Evolutionary conservation across 2,329 filamentous ascomycete species (phyloP).

Genomic region (Hymenoscyphus fraxineus): DNA sequence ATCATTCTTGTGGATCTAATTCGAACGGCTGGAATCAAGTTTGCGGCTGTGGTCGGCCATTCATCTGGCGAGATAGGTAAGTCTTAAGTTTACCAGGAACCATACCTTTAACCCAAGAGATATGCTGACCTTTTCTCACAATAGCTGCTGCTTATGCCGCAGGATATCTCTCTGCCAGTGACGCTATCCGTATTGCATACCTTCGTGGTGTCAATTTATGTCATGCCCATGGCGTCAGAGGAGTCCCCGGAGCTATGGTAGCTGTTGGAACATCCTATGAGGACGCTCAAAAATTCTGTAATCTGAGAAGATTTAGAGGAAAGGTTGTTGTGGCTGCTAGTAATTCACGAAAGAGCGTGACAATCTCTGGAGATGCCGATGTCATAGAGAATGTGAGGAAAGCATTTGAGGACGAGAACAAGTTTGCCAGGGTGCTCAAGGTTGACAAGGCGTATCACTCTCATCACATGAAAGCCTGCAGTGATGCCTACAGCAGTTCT

Average conservation of each 20-base stretch:
- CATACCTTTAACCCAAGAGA: too few relatives aligned
- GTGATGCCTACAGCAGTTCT: conserved; percentile 13
- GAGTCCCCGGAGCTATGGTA: conserved; percentile 19
- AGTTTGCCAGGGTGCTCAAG: conserved; percentile 22
- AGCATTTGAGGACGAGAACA: neutral
- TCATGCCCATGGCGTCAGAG: neutral
- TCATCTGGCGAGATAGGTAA: conserved; percentile 44
- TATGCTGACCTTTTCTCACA: neutral
- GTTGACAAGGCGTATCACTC: conserved; percentile 30
- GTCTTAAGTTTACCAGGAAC: too few relatives aligned
- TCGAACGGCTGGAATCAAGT: conserved; percentile 39
- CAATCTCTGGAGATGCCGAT: conserved; percentile 24
- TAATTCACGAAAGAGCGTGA: conserved; percentile 25
- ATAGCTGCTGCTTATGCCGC: conserved; percentile 44
- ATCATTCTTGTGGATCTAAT: conserved; percentile 43
- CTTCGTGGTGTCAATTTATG: conserved; percentile 31
- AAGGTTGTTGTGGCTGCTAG: conserved; percentile 29
- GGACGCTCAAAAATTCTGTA: neutral
- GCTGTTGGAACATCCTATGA: conserved; percentile 16
- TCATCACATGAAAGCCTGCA: conserved; percentile 29
- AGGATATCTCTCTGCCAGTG: conserved; percentile 28
- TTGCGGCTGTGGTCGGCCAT: conserved; percentile 41
- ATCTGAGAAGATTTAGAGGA: neutral
- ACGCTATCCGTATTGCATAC: conserved; percentile 33
- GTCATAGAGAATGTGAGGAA: conserved; percentile 7